These are phyloP conservation scores for Hyphodiscus sp. DNA, from an alignment of 2,329 filamentous ascomycete genomes.

Conservation along the genomic window DNA sequence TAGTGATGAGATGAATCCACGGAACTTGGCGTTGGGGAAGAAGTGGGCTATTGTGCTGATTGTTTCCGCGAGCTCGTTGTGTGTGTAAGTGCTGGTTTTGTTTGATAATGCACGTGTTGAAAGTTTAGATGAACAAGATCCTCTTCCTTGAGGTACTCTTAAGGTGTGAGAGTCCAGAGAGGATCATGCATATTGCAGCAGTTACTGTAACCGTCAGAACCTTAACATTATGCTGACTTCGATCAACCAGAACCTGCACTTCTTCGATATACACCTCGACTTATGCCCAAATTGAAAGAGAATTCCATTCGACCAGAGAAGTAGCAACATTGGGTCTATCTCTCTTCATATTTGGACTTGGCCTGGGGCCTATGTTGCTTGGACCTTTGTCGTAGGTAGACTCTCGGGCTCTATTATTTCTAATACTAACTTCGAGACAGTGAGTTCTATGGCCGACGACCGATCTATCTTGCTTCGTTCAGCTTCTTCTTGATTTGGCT, in stretches of 20 bases:
- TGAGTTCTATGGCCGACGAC: slow-evolving; percentile 73
- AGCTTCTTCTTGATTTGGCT: slow-evolving; percentile 71
- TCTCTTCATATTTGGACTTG: slow-evolving; percentile 73
- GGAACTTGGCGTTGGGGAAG: slow-evolving; percentile 55
- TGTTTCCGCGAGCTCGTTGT: slow-evolving; percentile 66
- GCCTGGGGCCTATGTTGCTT: slow-evolving; percentile 49
- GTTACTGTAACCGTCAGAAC: neutral
- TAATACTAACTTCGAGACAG: slow-evolving; percentile 9
- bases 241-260: slow-evolving; percentile 59
- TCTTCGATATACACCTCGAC: slow-evolving; percentile 87
- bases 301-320: slow-evolving; percentile 65
- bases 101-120: neutral
- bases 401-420: slow-evolving; percentile 4
- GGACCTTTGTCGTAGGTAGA: slow-evolving; percentile 43
- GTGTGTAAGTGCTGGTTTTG: slow-evolving; percentile 60
- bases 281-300: slow-evolving; percentile 67
- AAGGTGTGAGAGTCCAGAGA: neutral
- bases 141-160: neutral
- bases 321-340: slow-evolving; percentile 77
- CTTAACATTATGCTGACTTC: neutral
- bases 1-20: slow-evolving; percentile 66
- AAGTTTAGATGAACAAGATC: neutral
- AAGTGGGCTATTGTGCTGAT: slow-evolving; percentile 79
- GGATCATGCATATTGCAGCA: neutral
- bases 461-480: slow-evolving; percentile 74